Conservation (phyloP, 2,329 filamentous ascomycete genomes). For the Fusarium napiforme region DNA sequence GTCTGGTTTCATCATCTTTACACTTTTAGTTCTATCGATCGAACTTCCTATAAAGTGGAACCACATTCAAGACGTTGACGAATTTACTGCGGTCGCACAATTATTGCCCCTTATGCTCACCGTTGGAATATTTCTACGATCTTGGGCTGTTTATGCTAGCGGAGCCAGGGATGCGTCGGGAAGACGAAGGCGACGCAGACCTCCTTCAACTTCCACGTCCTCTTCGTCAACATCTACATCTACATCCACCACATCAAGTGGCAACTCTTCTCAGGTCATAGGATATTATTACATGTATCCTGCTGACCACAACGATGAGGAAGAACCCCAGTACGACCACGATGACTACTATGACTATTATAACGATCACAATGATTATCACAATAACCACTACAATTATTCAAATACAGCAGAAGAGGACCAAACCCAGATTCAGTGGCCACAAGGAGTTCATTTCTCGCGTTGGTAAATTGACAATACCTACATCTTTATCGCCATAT, state of each 20-base stretch:
- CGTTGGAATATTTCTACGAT: slow-evolving; percentile 43
- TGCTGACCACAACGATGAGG: background rate
- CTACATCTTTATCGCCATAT: background rate
- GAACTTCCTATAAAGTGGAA: slow-evolving; percentile 52
- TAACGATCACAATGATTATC: background rate
- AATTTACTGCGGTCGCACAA: slow-evolving; percentile 46
- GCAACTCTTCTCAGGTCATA: background rate
- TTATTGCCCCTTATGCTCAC: slow-evolving; percentile 49
- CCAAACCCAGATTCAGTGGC: slow-evolving; percentile 3
- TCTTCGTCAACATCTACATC: background rate
- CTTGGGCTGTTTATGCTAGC: slow-evolving; percentile 39
- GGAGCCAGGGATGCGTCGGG: background rate
- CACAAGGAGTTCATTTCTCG: slow-evolving; percentile 24
- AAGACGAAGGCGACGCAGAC: background rate
- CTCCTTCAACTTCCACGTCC: background rate
- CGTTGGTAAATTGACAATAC: background rate
- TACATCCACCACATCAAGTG: background rate
- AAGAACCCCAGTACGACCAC: background rate
- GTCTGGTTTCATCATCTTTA: slow-evolving; percentile 43
- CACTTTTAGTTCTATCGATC: slow-evolving; percentile 46
- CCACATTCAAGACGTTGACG: slow-evolving; percentile 35
- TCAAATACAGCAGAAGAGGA: background rate
- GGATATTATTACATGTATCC: background rate
- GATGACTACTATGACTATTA: background rate
- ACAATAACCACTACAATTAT: background rate